Evolutionary conservation across 1,284 basidiomycete genomes (phyloP), one percentile per base, ranked within the genome.

Genomic region (Meira miltonrushii): DNA sequence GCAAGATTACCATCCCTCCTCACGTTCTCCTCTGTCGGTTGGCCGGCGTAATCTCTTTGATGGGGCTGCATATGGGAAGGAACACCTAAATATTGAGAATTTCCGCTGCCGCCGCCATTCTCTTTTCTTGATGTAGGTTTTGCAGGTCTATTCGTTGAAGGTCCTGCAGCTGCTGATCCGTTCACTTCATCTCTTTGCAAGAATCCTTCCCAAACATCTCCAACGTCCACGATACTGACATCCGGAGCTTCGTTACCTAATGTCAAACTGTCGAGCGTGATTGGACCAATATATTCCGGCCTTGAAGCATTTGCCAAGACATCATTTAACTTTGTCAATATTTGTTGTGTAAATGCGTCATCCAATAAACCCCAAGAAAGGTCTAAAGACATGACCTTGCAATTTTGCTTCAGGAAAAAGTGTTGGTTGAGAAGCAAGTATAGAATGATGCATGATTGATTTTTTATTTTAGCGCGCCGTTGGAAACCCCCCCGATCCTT

Each of bases 251-350:
- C 82, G 0, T 86, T 85, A 37, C 94, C 94, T 79, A 98, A 93
- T 57, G 92, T 89, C 57, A 97, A 84, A 1, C 86, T 85, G 4
- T 86, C 87, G 60, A 97, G 85, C 61, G 87, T 84, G 60, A 97
- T 85, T 13, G 92, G 91, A 0, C 94, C 94, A 50, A 99, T 88
- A 79, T 94, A 97, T 6, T 90, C 91, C 0, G 95, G 95, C 4
- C 89, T 82, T 39, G 84, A 79, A 7, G 87, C 85, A 44, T 80
- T 83, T 4, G 83, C 77, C 17, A 98, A 87, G 50, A 90, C 87
- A 60, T 82, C 81, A 80, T 96, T 94, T 72, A 99, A 86, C 49
- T 87, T 79, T 37, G 85, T 82, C 57, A 94, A 84, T 55, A 96
- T 84, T 10, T 83, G 83, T 5, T 82, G 80, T 8, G 91, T 84